Evolutionary conservation across 2,329 filamentous ascomycete genomes (phyloP).

Genomic region (Talaromyces sp.): DNA sequence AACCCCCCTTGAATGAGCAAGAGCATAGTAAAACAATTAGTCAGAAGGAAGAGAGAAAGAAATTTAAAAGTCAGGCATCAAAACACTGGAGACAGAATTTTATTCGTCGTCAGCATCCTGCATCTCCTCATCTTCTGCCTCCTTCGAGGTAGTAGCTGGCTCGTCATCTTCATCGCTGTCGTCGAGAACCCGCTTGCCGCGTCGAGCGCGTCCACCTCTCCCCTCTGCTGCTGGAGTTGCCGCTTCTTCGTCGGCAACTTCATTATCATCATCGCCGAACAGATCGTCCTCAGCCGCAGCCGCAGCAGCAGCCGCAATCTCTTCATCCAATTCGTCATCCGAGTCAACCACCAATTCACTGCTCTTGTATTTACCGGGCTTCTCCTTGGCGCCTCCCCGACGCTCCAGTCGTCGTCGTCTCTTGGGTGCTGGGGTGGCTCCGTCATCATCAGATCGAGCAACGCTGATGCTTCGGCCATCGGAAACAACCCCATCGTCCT

Average conservation of each 20-base stretch:
- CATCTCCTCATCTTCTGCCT: conserved; percentile 26
- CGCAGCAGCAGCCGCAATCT: conserved; percentile 36
- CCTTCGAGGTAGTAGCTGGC: conserved; percentile 25
- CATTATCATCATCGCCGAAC: conserved; percentile 33
- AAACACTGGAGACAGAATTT: not conserved
- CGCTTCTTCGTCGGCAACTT: conserved; percentile 23
- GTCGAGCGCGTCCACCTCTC: conserved; percentile 11
- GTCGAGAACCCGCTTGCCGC: conserved; percentile 18
- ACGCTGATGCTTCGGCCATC: conserved; percentile 28
- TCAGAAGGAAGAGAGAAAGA: conserved; percentile 3
- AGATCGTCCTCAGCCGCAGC: conserved; percentile 35
- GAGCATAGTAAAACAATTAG: conserved; percentile 10
- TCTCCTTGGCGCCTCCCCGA: conserved; percentile 39
- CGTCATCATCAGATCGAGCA: conserved; percentile 33
- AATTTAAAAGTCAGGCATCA: conserved; percentile 7
- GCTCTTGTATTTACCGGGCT: conserved; percentile 71
- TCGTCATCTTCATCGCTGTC: conserved; percentile 25
- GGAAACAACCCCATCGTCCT: conserved; percentile 41
- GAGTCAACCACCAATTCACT: conserved; percentile 78
- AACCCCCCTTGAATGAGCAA: not conserved
- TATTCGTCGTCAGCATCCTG: conserved; percentile 18
- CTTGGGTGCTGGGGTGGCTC: conserved; percentile 43
- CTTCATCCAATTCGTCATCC: conserved; percentile 49
- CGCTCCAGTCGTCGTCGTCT: conserved; percentile 60
- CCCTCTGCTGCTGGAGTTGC: not conserved